Conservation (phyloP, 2,329 filamentous ascomycete species). For the Neonectria magnoliae region DNA sequence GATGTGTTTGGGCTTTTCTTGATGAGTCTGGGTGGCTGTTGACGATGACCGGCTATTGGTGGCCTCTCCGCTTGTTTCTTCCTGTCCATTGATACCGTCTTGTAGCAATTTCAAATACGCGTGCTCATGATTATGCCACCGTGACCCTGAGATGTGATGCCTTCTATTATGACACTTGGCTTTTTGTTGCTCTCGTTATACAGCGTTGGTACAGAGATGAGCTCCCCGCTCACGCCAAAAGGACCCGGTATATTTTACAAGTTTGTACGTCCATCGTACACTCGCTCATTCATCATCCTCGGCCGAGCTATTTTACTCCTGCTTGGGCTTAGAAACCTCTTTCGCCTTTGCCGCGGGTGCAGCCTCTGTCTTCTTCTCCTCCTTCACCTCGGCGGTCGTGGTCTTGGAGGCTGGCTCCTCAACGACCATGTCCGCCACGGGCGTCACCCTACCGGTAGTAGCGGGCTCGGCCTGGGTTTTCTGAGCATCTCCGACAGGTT, state of each 20-base stretch:
- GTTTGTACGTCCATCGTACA: constrained; percentile 29
- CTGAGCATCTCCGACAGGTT: constrained; percentile 32
- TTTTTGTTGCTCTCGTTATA: constrained; percentile 38
- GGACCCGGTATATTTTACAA: constrained; percentile 37
- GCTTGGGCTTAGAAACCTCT: constrained; percentile 23
- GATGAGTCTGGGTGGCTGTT: constrained; percentile 24
- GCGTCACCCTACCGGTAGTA: not conserved
- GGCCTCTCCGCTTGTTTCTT: constrained; percentile 27
- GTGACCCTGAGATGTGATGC: constrained; percentile 39
- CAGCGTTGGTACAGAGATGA: constrained; percentile 41
- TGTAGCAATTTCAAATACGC: constrained; percentile 35
- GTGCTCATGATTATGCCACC: constrained; percentile 2
- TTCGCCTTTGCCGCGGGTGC: constrained; percentile 9
- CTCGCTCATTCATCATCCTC: not conserved
- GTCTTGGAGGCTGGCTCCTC: not conserved
- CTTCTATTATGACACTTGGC: constrained; percentile 38
- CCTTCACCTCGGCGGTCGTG: constrained; percentile 16
- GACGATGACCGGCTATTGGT: constrained; percentile 17
- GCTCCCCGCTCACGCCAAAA: constrained; percentile 27
- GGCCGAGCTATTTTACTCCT: constrained; percentile 17
- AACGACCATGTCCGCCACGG: not conserved
- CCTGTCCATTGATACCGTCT: constrained; percentile 35
- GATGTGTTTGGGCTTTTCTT: constrained; percentile 16
- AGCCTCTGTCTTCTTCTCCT: constrained; percentile 27
- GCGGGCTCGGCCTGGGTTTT: constrained; percentile 13